Conservation (phyloP, 805 yeast species). For the Pichia manshurica region DNA sequence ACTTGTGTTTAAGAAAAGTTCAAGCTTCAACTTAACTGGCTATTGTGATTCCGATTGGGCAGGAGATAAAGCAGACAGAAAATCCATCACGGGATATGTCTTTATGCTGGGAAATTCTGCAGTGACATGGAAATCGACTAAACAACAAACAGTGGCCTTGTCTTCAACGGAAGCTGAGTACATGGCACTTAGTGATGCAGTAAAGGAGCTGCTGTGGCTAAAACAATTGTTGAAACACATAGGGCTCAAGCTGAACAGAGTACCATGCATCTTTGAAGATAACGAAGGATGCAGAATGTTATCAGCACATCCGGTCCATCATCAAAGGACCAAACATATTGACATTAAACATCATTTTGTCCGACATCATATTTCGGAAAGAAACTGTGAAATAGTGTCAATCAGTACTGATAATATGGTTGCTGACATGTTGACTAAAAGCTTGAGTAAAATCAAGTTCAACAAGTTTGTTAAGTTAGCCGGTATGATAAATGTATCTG, state of each 20-base stretch:
- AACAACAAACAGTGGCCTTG: slow-evolving; percentile 1
- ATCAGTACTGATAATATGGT: slow-evolving; percentile 2
- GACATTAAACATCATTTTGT: slow-evolving; percentile 5
- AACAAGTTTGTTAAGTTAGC: background rate
- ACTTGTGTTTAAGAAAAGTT: background rate
- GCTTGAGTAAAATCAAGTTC: background rate
- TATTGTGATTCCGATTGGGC: slow-evolving; percentile 17
- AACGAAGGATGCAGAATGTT: slow-evolving; percentile 5
- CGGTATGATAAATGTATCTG: background rate
- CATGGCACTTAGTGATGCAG: slow-evolving; percentile 4
- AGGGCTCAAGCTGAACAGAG: background rate
- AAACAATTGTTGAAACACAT: background rate
- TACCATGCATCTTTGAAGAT: slow-evolving; percentile 2
- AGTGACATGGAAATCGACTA: slow-evolving; percentile 3
- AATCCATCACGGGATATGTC: slow-evolving; percentile 13
- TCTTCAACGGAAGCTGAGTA: slow-evolving; percentile 1
- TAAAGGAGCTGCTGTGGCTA: slow-evolving; percentile 3
- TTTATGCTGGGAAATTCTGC: slow-evolving; percentile 6
- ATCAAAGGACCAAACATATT: slow-evolving; percentile 9
- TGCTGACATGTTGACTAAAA: background rate
- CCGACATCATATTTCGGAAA: background rate
- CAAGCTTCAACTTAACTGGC: background rate
- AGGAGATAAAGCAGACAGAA: slow-evolving; percentile 9
- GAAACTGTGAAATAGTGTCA: background rate
- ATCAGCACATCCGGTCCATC: slow-evolving; percentile 2